phyloP scores from a whole-genome alignment of 192 early-diverging fungal species.

The Backusella macrospora region DNA sequence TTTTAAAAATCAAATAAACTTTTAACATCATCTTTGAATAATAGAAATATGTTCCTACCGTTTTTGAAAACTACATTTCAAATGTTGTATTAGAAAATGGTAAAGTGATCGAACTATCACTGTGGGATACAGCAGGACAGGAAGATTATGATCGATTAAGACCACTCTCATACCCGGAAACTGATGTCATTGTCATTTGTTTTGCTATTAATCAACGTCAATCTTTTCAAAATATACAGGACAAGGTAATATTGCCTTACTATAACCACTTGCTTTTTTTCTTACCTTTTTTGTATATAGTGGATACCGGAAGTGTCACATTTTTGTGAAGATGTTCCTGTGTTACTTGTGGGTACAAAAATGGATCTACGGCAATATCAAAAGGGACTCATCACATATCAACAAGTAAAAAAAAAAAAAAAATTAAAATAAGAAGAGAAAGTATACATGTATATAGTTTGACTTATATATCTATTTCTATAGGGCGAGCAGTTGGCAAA shows the following conservation, averaged over 20 bases:
- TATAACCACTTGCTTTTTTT: too few species aligned
- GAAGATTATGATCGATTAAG: slow-evolving; percentile 75
- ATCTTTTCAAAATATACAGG: slow-evolving; percentile 77
- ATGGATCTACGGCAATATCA: neutral
- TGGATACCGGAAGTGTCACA: slow-evolving; percentile 21
- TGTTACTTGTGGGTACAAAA: neutral
- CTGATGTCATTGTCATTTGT: slow-evolving; percentile 69
- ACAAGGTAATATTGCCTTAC: slow-evolving; percentile 51
- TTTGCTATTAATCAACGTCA: slow-evolving; percentile 67
- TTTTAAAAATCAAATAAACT: too few species aligned
- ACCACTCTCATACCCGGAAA: slow-evolving; percentile 69
- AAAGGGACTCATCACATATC: neutral
- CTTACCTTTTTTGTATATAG: neutral
- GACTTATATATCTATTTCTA: neutral
- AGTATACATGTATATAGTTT: neutral
- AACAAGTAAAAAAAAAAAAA: neutral
- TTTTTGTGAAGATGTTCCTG: neutral
- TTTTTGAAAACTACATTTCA: slow-evolving; percentile 73
- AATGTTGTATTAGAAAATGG: slow-evolving; percentile 57
- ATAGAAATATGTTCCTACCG: slow-evolving; percentile 73
- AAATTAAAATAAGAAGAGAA: neutral
- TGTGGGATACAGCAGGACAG: slow-evolving; percentile 79
- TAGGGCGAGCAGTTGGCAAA: neutral
- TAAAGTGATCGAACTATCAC: slow-evolving; percentile 59
- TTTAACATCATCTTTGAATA: neutral